Conservation (phyloP, 2,329 filamentous ascomycete genomes). For the Trichothecium sympodiale region DNA sequence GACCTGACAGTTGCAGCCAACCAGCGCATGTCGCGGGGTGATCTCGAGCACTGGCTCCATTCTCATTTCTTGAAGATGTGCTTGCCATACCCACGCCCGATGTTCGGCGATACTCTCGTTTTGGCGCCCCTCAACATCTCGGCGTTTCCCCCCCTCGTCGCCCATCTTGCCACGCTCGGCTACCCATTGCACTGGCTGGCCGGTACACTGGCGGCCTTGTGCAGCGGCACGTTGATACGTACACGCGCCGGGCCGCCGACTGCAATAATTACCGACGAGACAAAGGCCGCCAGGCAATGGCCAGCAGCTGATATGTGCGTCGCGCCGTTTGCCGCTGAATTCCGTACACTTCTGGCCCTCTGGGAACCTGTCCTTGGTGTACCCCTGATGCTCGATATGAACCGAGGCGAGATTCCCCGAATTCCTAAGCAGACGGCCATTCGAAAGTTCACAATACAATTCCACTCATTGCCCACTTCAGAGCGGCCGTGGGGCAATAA, state of each 20-base stretch:
- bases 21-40: background rate
- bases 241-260: background rate
- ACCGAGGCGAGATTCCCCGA: background rate
- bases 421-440: background rate
- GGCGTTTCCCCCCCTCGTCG: background rate
- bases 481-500: background rate
- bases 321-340: background rate
- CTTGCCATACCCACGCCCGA: background rate
- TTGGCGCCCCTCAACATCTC: background rate
- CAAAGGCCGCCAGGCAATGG: background rate
- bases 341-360: background rate
- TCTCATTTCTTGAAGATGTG: constrained; percentile 2
- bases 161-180: background rate
- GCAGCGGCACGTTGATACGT: background rate
- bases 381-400: background rate
- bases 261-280: background rate
- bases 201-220: background rate
- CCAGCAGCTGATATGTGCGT: background rate
- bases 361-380: constrained; percentile 1
- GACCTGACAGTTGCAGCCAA: too few species aligned
- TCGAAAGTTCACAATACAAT: background rate
- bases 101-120: background rate
- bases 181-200: constrained; percentile 1
- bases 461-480: background rate
- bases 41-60: constrained; percentile 1